Base-by-base conservation (phyloP, 2,329 filamentous ascomycete species). In the Periglandula ipomoeae region DNA sequence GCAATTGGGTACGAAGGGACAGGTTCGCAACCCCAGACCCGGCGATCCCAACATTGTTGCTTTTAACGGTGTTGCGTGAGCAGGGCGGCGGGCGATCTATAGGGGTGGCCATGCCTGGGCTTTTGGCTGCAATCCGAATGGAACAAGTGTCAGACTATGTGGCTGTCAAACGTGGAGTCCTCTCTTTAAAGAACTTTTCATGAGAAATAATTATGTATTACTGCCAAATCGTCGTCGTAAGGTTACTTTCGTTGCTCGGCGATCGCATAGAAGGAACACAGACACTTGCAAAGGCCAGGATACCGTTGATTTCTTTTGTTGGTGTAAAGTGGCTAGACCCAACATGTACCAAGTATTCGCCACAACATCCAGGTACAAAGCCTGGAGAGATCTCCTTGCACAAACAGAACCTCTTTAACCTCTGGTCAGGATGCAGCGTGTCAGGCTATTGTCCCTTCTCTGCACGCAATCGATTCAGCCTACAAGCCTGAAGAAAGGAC, bases 1-100 rank as follows among this genome's bases (percentile, higher is more conserved):
- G 55, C 58, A 64, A 9, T 62, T 77, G 38, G 63, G 62, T 3
- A 69, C 65, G 22, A 66, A 64, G 56, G 64, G 63, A 51, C 66
- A 64, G 30, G 50, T 48, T 24, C n/a, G n/a, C n/a, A 53, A 55
- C 34, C 55, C 53, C 38, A 45, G 43, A 0, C 52, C 47, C 24
- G 44, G 44, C 27, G 58, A 56, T 10, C 40, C 45, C 48, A 58
- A 58, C 53, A 44, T 55, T 2, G 53, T 59, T 27, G 54, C 56
- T 47, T 54, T 55, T 54, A 58, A 57, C 49, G 52, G 53, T 35
- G 48, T 44, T 32, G 30, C 30, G 30, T 32, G 15, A 32, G 30
- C n/a, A n/a, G n/a, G n/a, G n/a, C n/a, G n/a, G n/a, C n/a, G n/a
- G n/a, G n/a, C n/a, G n/a, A n/a, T n/a, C n/a, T n/a, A n/a, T n/a